Base-by-base conservation (phyloP, 164 flowering plant species). In the Protea cynaroides region DNA sequence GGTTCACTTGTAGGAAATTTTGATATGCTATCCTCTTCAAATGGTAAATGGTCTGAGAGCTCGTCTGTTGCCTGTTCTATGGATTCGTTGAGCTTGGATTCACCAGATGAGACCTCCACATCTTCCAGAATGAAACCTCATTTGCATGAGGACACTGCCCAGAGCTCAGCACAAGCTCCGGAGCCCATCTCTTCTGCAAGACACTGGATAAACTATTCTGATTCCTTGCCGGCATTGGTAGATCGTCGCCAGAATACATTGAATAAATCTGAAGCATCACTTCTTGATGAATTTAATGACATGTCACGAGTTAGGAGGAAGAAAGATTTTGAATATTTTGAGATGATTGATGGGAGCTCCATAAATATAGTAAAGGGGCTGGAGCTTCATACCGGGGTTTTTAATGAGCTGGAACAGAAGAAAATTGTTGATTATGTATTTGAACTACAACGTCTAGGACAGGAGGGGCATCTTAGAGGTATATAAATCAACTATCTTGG, bases 331-430 rank as follows among this genome's bases (percentile, higher is more conserved):
- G 63, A 57, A 13, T 65, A 65, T 47, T 43, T 62, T 25, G 88
- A 84, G 74, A 75, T 52, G 56, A 49, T 78, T 44, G 46, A 73
- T 62, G 83, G 84, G 59, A 81, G 59, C 46, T 9, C 60, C 0
- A 59, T 64, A 9, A 82, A 84, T 72, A 70, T 81, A n/a, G 73
- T 84, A 56, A 62, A 66, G 71, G 86, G 88, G 29, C 81, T 84
- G 58, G 88, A 82, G 65, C 80, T 84, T 56, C 84, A 82, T 43
- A 82, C 81, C 6, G 21, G 62, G 7, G 86, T 84, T 18, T 84
- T 84, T 25, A 72, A 66, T 58, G 69, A 69, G 0, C 70, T 56
- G 53, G 88, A 84, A 75, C 88, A 84, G 58, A 78, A 72, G 69
- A 72, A 65, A 50, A 79, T 84, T 64, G 84, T 82, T 17, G 75